A percentile compares a stretch with the other conserved stretches of the same genome.
Conservation (phyloP, 345 rosid species). For the Dipteronia dyeriana region DNA sequence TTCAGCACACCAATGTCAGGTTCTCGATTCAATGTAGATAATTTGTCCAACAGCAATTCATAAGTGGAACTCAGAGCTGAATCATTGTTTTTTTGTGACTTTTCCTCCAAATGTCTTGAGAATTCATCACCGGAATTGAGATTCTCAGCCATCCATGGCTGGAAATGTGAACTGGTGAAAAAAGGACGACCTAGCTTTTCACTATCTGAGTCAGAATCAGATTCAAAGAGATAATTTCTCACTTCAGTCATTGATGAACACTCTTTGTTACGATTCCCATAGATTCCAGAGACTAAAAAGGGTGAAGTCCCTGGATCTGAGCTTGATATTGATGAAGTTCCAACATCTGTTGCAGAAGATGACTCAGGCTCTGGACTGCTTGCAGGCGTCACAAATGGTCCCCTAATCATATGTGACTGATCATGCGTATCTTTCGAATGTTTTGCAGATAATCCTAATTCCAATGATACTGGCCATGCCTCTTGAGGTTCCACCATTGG, state of each 20-base stretch:
- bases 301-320: conserved; percentile 91
- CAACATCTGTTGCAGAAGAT: conserved; percentile 66
- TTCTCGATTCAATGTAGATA: conserved; percentile 54
- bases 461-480: conserved; percentile 35
- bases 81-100: conserved; percentile 41
- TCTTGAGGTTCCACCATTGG: conserved; percentile 50
- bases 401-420: conserved; percentile 41
- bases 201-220: conserved; percentile 69
- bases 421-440: conserved; percentile 35
- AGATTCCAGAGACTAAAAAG: conserved; percentile 47
- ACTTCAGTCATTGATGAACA: conserved; percentile 45
- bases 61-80: conserved; percentile 42
- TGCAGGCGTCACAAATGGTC: conserved; percentile 88
- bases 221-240: conserved; percentile 47
- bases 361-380: conserved; percentile 94
- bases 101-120: conserved; percentile 37
- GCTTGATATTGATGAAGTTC: conserved; percentile 89
- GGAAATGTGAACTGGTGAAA: conserved; percentile 46
- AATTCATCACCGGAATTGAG: conserved; percentile 48
- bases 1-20: conserved; percentile 44
- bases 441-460: conserved; percentile 38
- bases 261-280: conserved; percentile 57
- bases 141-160: conserved; percentile 55
- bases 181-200: conserved; percentile 52
- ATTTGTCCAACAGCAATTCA: conserved; percentile 47